Evolutionary conservation across 192 early-diverging fungal genomes (phyloP).

Genomic region (Radiomyces spectabilis): DNA sequence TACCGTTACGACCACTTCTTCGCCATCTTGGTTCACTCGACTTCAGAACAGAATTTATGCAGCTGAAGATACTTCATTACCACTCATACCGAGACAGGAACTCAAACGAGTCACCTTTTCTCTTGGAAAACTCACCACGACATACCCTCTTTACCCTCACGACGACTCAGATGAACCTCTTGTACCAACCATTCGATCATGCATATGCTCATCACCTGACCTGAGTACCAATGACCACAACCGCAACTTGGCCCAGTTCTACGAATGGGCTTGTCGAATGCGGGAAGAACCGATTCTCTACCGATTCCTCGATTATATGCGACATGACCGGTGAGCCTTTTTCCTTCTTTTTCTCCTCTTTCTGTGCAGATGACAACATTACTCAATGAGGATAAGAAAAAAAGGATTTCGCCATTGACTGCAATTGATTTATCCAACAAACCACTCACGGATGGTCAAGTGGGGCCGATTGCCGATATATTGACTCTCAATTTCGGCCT

Average conservation of each 20-base stretch:
- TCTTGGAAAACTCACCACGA: constrained; percentile 39
- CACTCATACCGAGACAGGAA: constrained; percentile 6
- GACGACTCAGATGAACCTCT: not conserved
- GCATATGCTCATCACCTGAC: not conserved
- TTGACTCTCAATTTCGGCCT: constrained; percentile 71
- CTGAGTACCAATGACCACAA: not conserved
- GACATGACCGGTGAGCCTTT: constrained; percentile 4
- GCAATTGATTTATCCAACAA: constrained; percentile 23
- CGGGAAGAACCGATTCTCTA: constrained; percentile 10
- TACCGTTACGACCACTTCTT: not conserved
- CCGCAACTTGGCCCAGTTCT: constrained; percentile 2
- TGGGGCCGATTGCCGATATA: constrained; percentile 70
- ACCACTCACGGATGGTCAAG: constrained; percentile 42
- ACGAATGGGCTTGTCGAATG: constrained; percentile 18
- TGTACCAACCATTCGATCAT: too few species aligned
- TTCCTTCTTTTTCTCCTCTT: not conserved
- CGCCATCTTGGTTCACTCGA: constrained; percentile 14
- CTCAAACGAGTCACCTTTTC: constrained; percentile 49
- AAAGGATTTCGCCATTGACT: constrained; percentile 5
- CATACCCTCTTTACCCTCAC: constrained; percentile 18
- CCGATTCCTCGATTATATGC: constrained; percentile 1
- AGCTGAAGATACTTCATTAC: not conserved
- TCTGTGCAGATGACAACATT: not conserved
- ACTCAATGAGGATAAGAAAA: too few species aligned
- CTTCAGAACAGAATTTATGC: constrained; percentile 8